phyloP scores from a whole-genome alignment of 305 asterid species.

The Solanum hybrid region DNA sequence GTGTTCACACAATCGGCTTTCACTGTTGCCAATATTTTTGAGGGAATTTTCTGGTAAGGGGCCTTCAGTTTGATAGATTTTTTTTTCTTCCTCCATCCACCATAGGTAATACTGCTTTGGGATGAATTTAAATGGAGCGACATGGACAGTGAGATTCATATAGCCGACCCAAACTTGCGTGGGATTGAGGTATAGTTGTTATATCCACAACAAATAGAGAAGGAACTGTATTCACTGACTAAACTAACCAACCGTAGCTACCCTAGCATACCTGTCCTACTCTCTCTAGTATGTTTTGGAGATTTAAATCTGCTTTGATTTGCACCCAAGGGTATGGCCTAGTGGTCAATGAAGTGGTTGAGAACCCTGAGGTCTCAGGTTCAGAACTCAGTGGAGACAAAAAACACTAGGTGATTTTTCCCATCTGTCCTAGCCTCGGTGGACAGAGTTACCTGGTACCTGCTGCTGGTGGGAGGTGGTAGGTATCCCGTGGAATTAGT shows the following conservation, averaged over 20 bases:
- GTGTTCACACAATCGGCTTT: slow-evolving; percentile 91
- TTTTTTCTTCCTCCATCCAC: background rate
- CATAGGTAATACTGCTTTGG: background rate
- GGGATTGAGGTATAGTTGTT: background rate
- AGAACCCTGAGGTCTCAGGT: background rate
- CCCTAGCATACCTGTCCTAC: background rate
- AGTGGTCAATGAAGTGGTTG: background rate
- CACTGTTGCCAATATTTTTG: slow-evolving; percentile 91
- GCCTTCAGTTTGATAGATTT: background rate
- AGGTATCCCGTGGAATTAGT: background rate
- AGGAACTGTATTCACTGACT: background rate
- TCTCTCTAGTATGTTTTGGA: background rate
- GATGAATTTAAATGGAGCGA: background rate
- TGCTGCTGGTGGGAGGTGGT: background rate
- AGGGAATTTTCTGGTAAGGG: slow-evolving; percentile 91
- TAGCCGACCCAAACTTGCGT: background rate
- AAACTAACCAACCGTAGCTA: background rate
- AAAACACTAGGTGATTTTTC: background rate
- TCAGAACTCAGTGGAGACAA: background rate
- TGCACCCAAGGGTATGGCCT: background rate
- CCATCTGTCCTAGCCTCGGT: background rate
- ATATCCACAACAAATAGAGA: background rate
- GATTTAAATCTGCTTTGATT: background rate
- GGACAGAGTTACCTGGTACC: background rate
- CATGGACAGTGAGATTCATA: background rate